Conservation (phyloP, 2,329 filamentous ascomycete species). For the Aspergillus candidus region DNA sequence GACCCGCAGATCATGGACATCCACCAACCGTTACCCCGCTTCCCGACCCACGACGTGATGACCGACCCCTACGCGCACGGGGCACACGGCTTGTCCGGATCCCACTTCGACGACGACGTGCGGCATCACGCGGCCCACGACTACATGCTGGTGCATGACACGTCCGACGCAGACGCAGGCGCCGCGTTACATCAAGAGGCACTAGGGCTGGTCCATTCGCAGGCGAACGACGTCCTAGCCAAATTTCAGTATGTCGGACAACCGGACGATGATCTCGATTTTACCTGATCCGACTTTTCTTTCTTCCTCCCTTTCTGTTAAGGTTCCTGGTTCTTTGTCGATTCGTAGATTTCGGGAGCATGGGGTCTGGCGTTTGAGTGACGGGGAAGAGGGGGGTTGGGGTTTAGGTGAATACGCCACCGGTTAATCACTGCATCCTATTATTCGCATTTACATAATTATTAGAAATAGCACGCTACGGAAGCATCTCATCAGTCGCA, state of each 20-base stretch:
- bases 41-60: slow-evolving; percentile 35
- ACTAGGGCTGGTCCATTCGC: slow-evolving; percentile 34
- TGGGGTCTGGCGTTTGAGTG: no score
- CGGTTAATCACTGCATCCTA: background rate
- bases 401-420: background rate
- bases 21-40: slow-evolving; percentile 39
- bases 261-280: slow-evolving; percentile 28
- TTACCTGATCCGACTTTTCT: slow-evolving; percentile 10
- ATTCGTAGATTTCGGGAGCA: no score
- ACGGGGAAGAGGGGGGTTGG: background rate
- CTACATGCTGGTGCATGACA: slow-evolving; percentile 40
- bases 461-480: background rate
- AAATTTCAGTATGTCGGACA: slow-evolving; percentile 36
- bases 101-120: slow-evolving; percentile 35
- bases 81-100: slow-evolving; percentile 25
- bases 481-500: no score
- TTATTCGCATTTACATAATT: background rate
- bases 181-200: slow-evolving; percentile 32
- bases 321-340: no score
- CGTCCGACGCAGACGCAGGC: slow-evolving; percentile 29
- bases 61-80: slow-evolving; percentile 29
- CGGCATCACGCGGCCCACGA: slow-evolving; percentile 34
- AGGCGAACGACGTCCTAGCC: slow-evolving; percentile 32
- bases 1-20: slow-evolving; percentile 57
- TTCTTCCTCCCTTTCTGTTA: background rate